Evolutionary conservation across 345 rosid genomes (phyloP), one percentile per base, ranked within the genome.

Genomic region (Toxicodendron radicans): DNA sequence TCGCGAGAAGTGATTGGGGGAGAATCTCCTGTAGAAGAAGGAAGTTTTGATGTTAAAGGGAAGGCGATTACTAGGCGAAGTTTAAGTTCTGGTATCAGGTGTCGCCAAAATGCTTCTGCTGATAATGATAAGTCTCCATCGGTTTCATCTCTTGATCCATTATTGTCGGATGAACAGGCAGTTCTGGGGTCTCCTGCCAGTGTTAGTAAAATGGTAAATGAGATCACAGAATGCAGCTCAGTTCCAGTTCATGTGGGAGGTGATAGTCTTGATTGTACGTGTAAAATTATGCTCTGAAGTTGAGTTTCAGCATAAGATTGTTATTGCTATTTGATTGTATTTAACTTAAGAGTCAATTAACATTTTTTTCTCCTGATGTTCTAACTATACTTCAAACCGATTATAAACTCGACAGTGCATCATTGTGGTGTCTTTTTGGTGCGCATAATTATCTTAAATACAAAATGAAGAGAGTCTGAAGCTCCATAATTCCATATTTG

Each of bases 31-130:
- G 72, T 30, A 64, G 75, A 83, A 49, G 84, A 84, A 70, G 83
- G 79, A 73, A 84, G 61, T 17, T 79, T 73, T 85, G 80, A 68
- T 13, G 52, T 41, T 6, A 82, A 75, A 38, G 79, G 76, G 33
- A 86, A 82, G 76, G 79, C 76, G 52, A 30, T 58, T 38, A 70
- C 61, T 38, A 72, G 65, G 33, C 76, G 78, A 73, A 86, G 78
- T 76, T 60, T 72, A 54, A 83, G 87, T 68, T 66, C 53, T 51
- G 79, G 84, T 66, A 80, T 83, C 61, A 84, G 87, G 74, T 81
- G 53, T 49, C 83, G 83, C 41, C 79, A 77, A 77, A 86, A 80
- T 79, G 56, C 49, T 51, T 67, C 77, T 65, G 64, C 24, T 35
- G 77, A 59, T 64, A 59, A 11, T 60, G 79, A 64, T 63, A 77